These are phyloP conservation scores for Leccinum truebloodii DNA, from an alignment of 768 basidiomycete species.

Conservation along the genomic window DNA sequence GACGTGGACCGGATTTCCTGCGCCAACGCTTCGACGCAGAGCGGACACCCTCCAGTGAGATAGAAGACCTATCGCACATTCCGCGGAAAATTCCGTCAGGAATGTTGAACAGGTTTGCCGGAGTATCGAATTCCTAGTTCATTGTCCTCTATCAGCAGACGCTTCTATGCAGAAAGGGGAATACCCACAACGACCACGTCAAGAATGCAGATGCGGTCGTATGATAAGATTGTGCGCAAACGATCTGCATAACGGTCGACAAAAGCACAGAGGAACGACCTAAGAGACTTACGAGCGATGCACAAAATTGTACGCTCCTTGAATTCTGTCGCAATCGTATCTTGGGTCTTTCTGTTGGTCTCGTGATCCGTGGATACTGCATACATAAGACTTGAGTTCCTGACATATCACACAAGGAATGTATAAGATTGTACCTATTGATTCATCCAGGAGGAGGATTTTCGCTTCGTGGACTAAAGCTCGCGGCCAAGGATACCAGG, in stretches of 20 bases:
- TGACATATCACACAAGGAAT: not conserved
- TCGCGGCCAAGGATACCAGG: constrained; percentile 78
- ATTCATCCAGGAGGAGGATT: constrained; percentile 88
- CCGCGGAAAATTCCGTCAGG: too few relatives aligned
- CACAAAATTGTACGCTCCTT: constrained; percentile 81
- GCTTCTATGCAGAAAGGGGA: not conserved
- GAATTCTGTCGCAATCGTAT: constrained; percentile 86
- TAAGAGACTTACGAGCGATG: constrained; percentile 69
- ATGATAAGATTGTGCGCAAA: constrained; percentile 81
- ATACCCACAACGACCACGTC: constrained; percentile 56
- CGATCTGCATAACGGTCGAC: constrained; percentile 54
- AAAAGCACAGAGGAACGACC: not conserved
- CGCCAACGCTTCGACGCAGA: constrained; percentile 28
- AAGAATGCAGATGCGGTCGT: constrained; percentile 72
- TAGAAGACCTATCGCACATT: constrained; percentile 86
- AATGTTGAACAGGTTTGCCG: constrained; percentile 57
- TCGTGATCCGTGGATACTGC: constrained; percentile 83
- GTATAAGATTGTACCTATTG: constrained; percentile 52
- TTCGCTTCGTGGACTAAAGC: constrained; percentile 85
- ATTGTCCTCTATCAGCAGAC: not conserved
- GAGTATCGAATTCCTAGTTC: constrained; percentile 77
- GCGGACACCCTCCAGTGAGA: constrained; percentile 69
- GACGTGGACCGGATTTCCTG: constrained; percentile 41
- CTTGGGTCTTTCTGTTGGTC: constrained; percentile 88
- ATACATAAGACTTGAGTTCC: constrained; percentile 18